These are phyloP conservation scores for Parietichytrium sp. DNA, from an alignment of 108 stramenopile species.

Conservation along the genomic window DNA sequence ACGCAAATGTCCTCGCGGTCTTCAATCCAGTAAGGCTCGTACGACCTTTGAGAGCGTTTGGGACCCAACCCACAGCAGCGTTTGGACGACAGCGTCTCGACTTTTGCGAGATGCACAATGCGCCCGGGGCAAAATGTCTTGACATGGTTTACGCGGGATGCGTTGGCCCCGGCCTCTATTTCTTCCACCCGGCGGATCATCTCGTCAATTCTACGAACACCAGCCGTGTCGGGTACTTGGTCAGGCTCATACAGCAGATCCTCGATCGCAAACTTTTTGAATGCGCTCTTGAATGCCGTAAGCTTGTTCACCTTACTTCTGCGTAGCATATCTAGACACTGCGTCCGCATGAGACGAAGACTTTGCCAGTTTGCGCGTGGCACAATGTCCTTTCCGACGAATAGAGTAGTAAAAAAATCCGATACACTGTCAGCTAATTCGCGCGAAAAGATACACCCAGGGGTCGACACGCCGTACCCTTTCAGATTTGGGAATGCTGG, in stretches of 20 bases:
- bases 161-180: neutral
- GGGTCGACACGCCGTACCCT: no score
- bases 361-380: neutral
- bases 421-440: neutral
- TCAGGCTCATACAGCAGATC: neutral
- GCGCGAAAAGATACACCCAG: neutral
- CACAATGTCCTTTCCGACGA: neutral
- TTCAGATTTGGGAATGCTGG: neutral
- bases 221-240: neutral
- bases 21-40: neutral
- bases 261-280: neutral
- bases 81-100: neutral
- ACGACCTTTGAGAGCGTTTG: neutral
- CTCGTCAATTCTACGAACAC: no score
- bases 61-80: neutral
- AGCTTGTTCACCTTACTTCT: neutral
- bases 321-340: neutral
- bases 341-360: neutral
- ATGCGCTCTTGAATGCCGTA: neutral
- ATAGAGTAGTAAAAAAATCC: neutral
- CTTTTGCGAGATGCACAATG: neutral
- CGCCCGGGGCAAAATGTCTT: neutral
- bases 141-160: neutral
- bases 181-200: conserved; percentile 1
- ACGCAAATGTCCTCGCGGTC: neutral